phyloP scores from a whole-genome alignment of 2,329 filamentous ascomycete genomes.

The Aspergillus latus region DNA sequence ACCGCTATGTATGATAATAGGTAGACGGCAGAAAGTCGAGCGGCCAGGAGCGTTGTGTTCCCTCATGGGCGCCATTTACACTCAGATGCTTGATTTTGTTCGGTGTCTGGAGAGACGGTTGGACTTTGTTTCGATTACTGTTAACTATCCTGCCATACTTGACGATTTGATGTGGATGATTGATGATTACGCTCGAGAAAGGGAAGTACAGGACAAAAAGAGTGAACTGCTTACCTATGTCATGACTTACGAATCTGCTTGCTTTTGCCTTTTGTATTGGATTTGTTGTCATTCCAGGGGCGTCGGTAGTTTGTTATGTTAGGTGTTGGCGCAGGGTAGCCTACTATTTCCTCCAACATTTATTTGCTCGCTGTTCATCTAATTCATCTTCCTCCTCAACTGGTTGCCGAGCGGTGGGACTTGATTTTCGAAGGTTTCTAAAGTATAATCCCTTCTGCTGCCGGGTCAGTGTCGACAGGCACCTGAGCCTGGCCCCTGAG shows the following conservation, averaged over 20 bases:
- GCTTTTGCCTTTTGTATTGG: neutral
- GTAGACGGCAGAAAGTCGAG: constrained; percentile 4
- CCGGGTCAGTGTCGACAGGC: neutral
- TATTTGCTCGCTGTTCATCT: neutral
- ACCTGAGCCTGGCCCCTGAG: too few species aligned
- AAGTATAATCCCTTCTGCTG: neutral
- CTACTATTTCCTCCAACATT: neutral
- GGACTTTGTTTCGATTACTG: neutral
- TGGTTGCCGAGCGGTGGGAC: too few species aligned
- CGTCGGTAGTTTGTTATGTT: neutral
- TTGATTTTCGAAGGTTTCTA: too few species aligned
- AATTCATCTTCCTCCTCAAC: neutral
- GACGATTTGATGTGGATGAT: constrained; percentile 8
- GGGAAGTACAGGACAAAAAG: neutral
- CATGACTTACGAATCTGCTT: constrained; percentile 7
- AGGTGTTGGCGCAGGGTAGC: neutral
- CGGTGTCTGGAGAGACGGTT: constrained; percentile 12
- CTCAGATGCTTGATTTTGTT: neutral
- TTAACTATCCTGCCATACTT: neutral
- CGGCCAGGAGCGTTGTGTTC: neutral
- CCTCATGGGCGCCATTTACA: neutral
- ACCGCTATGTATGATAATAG: constrained; percentile 23
- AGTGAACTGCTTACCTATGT: neutral
- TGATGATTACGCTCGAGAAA: constrained; percentile 12
- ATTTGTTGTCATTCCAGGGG: neutral